phyloP scores from a whole-genome alignment of 2,329 filamentous ascomycete genomes.

The Alternaria panax region DNA sequence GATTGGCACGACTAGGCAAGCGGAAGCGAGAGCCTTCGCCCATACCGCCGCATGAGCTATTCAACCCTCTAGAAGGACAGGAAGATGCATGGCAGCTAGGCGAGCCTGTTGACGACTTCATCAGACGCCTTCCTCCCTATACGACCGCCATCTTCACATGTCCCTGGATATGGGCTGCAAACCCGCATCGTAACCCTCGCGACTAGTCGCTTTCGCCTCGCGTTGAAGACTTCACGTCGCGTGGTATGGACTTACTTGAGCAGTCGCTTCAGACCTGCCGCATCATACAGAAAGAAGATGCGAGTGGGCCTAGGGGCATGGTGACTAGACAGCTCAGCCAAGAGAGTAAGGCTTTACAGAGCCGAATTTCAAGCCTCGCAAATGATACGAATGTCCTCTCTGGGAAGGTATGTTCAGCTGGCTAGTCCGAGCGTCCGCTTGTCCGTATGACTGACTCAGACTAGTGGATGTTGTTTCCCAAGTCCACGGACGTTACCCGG shows the following conservation, averaged over 20 bases:
- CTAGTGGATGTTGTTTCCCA: slow-evolving; percentile 78
- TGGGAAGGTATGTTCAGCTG: slow-evolving; percentile 66
- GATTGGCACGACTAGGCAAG: slow-evolving; percentile 17
- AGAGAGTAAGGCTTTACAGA: slow-evolving; percentile 55
- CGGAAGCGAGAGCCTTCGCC: slow-evolving; percentile 20
- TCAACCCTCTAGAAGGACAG: slow-evolving; percentile 66
- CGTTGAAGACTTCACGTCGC: slow-evolving; percentile 59
- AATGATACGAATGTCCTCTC: slow-evolving; percentile 63
- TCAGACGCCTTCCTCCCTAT: slow-evolving; percentile 71
- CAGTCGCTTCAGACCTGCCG: slow-evolving; percentile 56
- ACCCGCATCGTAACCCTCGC: slow-evolving; percentile 62
- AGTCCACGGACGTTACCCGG: slow-evolving; percentile 62
- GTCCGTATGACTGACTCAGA: slow-evolving; percentile 10
- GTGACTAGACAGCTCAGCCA: slow-evolving; percentile 52
- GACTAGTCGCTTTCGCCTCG: slow-evolving; percentile 46
- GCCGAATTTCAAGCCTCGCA: slow-evolving; percentile 68
- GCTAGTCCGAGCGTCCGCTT: background rate
- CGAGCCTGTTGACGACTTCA: slow-evolving; percentile 71
- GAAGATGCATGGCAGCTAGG: slow-evolving; percentile 66
- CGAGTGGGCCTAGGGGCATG: slow-evolving; percentile 54
- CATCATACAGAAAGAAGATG: slow-evolving; percentile 61
- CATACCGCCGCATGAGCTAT: slow-evolving; percentile 18
- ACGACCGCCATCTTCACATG: slow-evolving; percentile 56
- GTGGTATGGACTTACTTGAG: slow-evolving; percentile 63
- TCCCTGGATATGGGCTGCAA: slow-evolving; percentile 77